Percentiles rank a stretch among this genome's conserved stretches.
Conservation (phyloP, 192 early-diverging fungal species). For the Podila horticola region DNA sequence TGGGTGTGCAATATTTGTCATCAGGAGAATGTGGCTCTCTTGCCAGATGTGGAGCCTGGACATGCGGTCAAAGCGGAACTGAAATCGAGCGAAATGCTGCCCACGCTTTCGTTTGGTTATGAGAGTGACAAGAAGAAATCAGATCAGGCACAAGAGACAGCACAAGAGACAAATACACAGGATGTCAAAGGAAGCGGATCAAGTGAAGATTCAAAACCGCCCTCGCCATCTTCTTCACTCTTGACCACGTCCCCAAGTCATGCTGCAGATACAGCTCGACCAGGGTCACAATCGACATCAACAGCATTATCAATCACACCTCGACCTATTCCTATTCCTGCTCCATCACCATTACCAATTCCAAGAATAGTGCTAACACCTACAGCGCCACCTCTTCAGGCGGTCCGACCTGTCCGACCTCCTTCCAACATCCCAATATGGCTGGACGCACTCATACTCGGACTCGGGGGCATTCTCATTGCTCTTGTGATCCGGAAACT, state of each 20-base stretch:
- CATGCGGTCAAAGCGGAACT: slow-evolving; percentile 36
- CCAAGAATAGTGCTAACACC: too few species aligned
- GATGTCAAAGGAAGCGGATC: not conserved
- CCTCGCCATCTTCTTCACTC: too few species aligned
- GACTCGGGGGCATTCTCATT: slow-evolving; percentile 30
- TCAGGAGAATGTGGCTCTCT: slow-evolving; percentile 33
- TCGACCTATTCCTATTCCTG: too few species aligned
- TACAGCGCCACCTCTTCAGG: too few species aligned
- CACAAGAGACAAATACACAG: not conserved
- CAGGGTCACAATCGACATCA: too few species aligned
- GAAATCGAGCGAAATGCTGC: slow-evolving; percentile 40
- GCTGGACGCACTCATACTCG: slow-evolving; percentile 49
- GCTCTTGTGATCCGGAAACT: slow-evolving; percentile 34
- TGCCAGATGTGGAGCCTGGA: slow-evolving; percentile 48
- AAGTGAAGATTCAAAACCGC: not conserved
- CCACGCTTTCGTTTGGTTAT: slow-evolving; percentile 43
- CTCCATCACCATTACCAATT: too few species aligned
- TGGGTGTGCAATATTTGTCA: slow-evolving; percentile 52
- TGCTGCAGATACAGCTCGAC: too few species aligned
- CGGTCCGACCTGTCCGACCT: not conserved
- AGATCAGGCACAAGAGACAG: slow-evolving; percentile 1
- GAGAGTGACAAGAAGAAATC: slow-evolving; percentile 39
- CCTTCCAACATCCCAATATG: slow-evolving; percentile 31
- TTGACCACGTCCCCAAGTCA: too few species aligned
- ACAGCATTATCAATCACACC: too few species aligned